Evolutionary conservation across 2,329 filamentous ascomycete genomes (phyloP).

Genomic region (Ciborinia camelliae): DNA sequence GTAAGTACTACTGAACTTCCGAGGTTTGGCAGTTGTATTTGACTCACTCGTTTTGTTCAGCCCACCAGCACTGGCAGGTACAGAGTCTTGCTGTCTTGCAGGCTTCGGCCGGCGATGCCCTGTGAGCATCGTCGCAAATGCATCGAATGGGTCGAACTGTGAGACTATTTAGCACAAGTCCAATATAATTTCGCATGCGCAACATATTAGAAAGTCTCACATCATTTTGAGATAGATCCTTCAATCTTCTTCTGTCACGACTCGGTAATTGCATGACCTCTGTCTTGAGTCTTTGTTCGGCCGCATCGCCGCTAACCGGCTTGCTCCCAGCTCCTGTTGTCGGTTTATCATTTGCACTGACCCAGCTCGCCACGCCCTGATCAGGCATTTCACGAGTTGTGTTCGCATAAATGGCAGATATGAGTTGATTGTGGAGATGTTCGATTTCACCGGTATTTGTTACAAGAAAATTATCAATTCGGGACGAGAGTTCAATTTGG

Average conservation of each 20-base stretch:
- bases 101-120: constrained; percentile 39
- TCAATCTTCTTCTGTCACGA: constrained; percentile 62
- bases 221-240: constrained; percentile 60
- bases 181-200: neutral
- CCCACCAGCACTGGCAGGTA: constrained; percentile 66
- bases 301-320: constrained; percentile 61
- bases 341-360: constrained; percentile 68
- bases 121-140: constrained; percentile 36
- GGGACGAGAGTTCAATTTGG: constrained; percentile 56
- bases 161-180: neutral
- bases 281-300: constrained; percentile 62
- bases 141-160: constrained; percentile 36
- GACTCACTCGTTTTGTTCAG: constrained; percentile 68
- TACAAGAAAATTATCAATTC: constrained; percentile 57
- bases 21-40: constrained; percentile 46
- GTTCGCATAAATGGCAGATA: constrained; percentile 65
- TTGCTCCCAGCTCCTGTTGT: constrained; percentile 55
- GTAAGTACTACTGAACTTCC: neutral
- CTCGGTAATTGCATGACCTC: constrained; percentile 69
- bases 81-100: constrained; percentile 53
- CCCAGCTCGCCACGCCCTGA: constrained; percentile 65
- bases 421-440: constrained; percentile 65
- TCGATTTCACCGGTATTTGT: constrained; percentile 53
- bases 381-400: constrained; percentile 67
- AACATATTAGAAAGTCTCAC: constrained; percentile 41